Base-by-base conservation (phyloP, 257 asterid species). In the Verbascum thapsus region DNA sequence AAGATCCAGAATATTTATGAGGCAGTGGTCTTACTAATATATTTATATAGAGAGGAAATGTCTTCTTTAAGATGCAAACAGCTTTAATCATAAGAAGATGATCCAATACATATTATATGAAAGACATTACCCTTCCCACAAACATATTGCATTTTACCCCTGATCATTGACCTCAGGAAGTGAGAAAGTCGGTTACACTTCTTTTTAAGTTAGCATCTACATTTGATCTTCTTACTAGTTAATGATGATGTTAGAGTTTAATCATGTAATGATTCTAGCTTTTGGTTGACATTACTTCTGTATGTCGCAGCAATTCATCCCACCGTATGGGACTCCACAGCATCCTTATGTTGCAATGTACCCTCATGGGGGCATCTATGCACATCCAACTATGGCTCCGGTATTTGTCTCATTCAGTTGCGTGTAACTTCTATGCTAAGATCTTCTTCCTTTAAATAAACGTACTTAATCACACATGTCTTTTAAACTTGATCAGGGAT, bases 291-390 rank as follows among this genome's bases (percentile, higher is more conserved):
- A 17, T 60, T 58, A 34, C 51, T 54, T 73, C 7, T 70, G 74
- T 44, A n/a, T 30, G 37, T 60, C 78, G 85, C 88, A 90, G 95
- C 97, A 83, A 76, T 81, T 85, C 73, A 87, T 92, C 80, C 95
- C 95, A 59, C 99, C 97, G n/a, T 92, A 87, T 69, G 95, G 96
- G 42, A 82, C 96, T 69, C 94, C 97, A 55, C 97, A 96, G 11
- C 96, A 86, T 74, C 98, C 98, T 45, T 92, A 92, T 63, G 91
- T 92, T 49, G 95, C 98, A 55, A 89, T 92, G 99, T 92, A 92
- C 70, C 97, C 97, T 57, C 96, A 82, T 62, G 96, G 96, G 67
- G 88, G 96, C 50, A 74, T 91, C 48, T 89, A 92, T 67, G 91
- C 95, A 19, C 99, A 92, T 84, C 96, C 99, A 73, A 78, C 96